Base-by-base conservation (phyloP, 345 rosid species). In the Aurinia saxatilis region DNA sequence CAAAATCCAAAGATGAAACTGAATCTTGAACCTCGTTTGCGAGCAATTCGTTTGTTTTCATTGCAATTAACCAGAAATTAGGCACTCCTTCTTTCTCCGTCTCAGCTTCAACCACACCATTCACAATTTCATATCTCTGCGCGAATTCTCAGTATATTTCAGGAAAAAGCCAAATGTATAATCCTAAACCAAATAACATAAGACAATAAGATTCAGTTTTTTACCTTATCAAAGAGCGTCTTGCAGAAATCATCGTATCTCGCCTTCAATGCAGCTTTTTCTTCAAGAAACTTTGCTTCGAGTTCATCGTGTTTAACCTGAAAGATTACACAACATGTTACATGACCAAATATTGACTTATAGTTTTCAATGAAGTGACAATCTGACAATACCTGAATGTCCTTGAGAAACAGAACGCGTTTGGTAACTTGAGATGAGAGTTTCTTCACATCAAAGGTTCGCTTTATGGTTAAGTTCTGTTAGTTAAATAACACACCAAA, bases 21-120 rank as follows among this genome's bases (percentile, higher is more conserved):
- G 53, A 50, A 50, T 48, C 18, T 25, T 31, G 48, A 34, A 71
- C 75, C 75, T 90, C 97, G 54, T 95, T 92, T 31, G 80, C 77
- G 1, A 87, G 70, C 39, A 87, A 84, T 59, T 90, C 99, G 63
- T 95, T 95, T 42, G 86, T 90, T 76, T 88, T 95, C 97, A 95
- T 84, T 6, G 97, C 97, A 53, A 34, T 75, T 3, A 88, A 78
- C 99, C 99, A 95, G 67, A 95, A 95, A 54, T 83, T 81, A 17
- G 99, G 97, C 29, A 95, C 96, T 71, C 99, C 97, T 72, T 38
- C 60, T 64, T 58, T 65, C 29, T 65, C 76, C 6, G 37, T 14
- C 34, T 65, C 71, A 18, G 39, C 63, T 58, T 72, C 67, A 45
- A 14, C 76, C 31, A 18, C 39, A 46, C 72, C 71, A 52, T 64